A percentile compares a stretch with the other conserved stretches of the same genome.
phyloP scores from a whole-genome alignment of 1,284 basidiomycete genomes.

The Cutaneotrichosporon curvatum region DNA sequence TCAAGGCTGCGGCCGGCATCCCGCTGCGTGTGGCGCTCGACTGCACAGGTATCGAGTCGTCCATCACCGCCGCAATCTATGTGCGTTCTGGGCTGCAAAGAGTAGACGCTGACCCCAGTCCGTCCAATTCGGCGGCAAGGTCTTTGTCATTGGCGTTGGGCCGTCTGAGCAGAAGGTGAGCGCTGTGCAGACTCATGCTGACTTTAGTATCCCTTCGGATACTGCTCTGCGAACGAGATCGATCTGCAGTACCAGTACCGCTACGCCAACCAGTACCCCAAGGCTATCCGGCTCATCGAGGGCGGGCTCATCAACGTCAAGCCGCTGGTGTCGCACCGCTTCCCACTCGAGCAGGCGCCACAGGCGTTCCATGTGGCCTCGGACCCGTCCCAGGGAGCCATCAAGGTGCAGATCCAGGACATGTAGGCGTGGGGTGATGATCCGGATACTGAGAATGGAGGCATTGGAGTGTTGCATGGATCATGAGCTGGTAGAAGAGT shows the following conservation, averaged over 20 bases:
- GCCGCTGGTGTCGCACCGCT: constrained; percentile 79
- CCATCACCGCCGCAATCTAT: constrained; percentile 73
- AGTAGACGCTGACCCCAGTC: constrained; percentile 29
- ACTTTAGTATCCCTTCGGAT: constrained; percentile 48
- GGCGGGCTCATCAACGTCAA: constrained; percentile 77
- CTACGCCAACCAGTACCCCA: constrained; percentile 56
- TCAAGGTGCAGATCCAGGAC: constrained; percentile 47
- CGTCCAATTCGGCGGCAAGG: constrained; percentile 48
- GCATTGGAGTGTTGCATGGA: no score
- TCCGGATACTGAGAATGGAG: no score
- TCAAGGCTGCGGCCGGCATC: constrained; percentile 40
- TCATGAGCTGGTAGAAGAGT: no score
- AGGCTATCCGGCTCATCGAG: constrained; percentile 72
- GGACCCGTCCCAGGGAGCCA: constrained; percentile 42
- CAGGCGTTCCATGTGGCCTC: constrained; percentile 62
- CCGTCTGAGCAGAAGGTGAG: constrained; percentile 43
- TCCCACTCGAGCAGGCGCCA: constrained; percentile 64
- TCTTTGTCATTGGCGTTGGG: constrained; percentile 54
- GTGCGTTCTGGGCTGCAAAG: constrained; percentile 45
- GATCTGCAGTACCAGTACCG: constrained; percentile 51
- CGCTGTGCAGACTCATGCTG: neutral
- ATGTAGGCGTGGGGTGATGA: no score
- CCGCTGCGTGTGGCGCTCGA: constrained; percentile 41
- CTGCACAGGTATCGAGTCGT: constrained; percentile 75
- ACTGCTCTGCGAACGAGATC: constrained; percentile 51